Evolutionary conservation across 331 rosid species (phyloP).

Genomic region (Pyracantha coccinea): DNA sequence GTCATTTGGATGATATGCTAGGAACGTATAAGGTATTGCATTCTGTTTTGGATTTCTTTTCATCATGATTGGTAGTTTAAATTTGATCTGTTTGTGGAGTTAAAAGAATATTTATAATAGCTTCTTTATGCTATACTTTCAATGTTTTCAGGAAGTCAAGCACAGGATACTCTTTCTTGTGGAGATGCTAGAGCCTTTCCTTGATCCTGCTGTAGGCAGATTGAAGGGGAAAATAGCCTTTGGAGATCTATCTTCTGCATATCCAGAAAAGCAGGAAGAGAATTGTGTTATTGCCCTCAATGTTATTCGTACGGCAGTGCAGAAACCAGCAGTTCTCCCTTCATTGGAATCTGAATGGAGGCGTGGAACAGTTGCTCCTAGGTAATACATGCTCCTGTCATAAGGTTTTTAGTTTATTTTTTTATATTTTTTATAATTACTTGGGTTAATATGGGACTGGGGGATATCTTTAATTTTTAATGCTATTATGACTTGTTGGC

Average conservation of each 20-base stretch:
- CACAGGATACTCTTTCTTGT: conserved; percentile 79
- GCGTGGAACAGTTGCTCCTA: conserved; percentile 82
- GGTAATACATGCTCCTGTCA: conserved; percentile 36
- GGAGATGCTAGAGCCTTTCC: conserved; percentile 92
- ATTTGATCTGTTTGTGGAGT: neutral
- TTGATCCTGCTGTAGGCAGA: conserved; percentile 76
- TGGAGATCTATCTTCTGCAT: conserved; percentile 62
- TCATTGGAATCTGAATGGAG: conserved; percentile 96
- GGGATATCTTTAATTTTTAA: neutral
- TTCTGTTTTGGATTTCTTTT: neutral
- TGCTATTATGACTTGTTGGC: neutral
- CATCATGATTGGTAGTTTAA: neutral
- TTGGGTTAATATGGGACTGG: neutral
- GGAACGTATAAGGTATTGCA: conserved; percentile 74
- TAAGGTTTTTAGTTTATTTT: neutral
- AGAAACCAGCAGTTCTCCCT: conserved; percentile 70
- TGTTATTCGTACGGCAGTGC: conserved; percentile 74
- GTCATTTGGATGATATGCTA: conserved; percentile 80
- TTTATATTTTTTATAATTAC: no score
- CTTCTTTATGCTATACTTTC: conserved; percentile 6
- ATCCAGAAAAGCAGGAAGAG: conserved; percentile 62
- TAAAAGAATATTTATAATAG: neutral
- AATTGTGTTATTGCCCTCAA: conserved; percentile 63
- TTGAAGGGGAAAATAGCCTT: conserved; percentile 70
- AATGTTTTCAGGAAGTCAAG: conserved; percentile 62